These are phyloP conservation scores for Trichoderma citrinoviride DNA, from an alignment of 2,329 filamentous ascomycete genomes.

Conservation along the genomic window DNA sequence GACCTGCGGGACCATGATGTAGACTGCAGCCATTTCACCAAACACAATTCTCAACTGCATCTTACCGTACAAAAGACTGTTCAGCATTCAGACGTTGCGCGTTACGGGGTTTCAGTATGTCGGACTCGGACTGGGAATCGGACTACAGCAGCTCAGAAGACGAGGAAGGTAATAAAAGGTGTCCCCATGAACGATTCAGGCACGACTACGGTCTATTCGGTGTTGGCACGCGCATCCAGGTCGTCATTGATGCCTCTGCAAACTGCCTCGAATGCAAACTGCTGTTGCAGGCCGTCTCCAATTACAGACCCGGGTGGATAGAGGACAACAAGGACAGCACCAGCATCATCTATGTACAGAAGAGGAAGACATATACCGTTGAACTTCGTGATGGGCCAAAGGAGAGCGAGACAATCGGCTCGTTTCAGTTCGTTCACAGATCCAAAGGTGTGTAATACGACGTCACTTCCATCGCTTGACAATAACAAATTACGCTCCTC, in stretches of 20 bases:
- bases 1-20: too few species aligned
- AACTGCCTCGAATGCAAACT: neutral
- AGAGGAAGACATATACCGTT: neutral
- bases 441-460: neutral
- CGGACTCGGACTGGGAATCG: too few species aligned
- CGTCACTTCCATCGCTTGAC: too few species aligned
- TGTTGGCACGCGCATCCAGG: too few species aligned
- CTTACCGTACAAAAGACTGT: too few species aligned
- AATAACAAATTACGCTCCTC: too few species aligned
- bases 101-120: too few species aligned
- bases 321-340: neutral
- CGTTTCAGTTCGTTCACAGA: neutral
- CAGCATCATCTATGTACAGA: neutral
- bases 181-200: neutral
- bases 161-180: too few species aligned
- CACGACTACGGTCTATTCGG: neutral
- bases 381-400: neutral
- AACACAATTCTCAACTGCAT: too few species aligned
- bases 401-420: neutral
- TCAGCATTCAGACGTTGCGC: too few species aligned
- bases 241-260: neutral
- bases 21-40: too few species aligned
- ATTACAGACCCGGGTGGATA: neutral
- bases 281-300: neutral
- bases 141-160: too few species aligned